These are phyloP conservation scores for Helotiales sp. DNA, from an alignment of 2,329 filamentous ascomycete species.

Conservation along the genomic window DNA sequence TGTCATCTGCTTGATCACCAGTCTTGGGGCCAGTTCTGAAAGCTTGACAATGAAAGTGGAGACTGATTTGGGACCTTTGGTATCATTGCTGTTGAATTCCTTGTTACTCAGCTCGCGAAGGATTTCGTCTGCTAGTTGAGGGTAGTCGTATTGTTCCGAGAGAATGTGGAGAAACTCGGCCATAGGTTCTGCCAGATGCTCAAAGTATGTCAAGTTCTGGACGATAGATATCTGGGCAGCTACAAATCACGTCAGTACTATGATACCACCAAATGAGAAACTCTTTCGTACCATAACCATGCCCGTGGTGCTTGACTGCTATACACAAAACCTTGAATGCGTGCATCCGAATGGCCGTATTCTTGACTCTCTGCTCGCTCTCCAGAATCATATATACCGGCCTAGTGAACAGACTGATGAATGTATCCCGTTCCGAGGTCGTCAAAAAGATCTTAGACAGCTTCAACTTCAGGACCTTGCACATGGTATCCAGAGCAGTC, in stretches of 20 bases:
- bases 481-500: constrained; percentile 89
- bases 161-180: constrained; percentile 96
- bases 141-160: constrained; percentile 96
- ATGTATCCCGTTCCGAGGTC: constrained; percentile 94
- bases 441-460: constrained; percentile 92
- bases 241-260: constrained; percentile 48
- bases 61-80: constrained; percentile 92
- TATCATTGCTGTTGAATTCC: constrained; percentile 97
- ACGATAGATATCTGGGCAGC: constrained; percentile 97
- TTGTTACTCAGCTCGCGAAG: constrained; percentile 94
- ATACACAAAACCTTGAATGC: constrained; percentile 96
- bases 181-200: constrained; percentile 99
- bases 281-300: constrained; percentile 77
- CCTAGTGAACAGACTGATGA: constrained; percentile 87
- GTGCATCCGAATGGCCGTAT: constrained; percentile 89
- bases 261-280: constrained; percentile 25
- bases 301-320: constrained; percentile 95
- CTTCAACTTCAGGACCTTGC: constrained; percentile 92
- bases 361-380: constrained; percentile 91
- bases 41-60: constrained; percentile 92
- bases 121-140: constrained; percentile 92
- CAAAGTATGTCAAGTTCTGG: constrained; percentile 96
- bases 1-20: constrained; percentile 98
- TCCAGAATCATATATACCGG: constrained; percentile 94
- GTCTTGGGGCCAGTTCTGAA: constrained; percentile 85